phyloP scores from a whole-genome alignment of 1,139 yeast genomes.

The Geotrichum candidum region DNA sequence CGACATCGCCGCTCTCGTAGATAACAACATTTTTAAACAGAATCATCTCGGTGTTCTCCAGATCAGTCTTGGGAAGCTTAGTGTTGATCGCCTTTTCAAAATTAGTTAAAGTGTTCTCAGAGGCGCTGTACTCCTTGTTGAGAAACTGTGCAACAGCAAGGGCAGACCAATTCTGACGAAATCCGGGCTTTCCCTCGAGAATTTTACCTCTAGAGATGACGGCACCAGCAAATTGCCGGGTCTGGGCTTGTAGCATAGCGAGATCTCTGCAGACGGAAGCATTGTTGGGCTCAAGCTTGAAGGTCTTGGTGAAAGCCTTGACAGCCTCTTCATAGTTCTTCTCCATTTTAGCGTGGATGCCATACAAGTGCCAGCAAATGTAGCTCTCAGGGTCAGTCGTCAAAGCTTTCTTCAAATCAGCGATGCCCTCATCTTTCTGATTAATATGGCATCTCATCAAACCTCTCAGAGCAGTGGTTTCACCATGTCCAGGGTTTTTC shows the following conservation, averaged over 20 bases:
- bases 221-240: slow-evolving; percentile 63
- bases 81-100: slow-evolving; percentile 63
- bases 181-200: slow-evolving; percentile 74
- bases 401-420: slow-evolving; percentile 56
- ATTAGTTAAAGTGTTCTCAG: slow-evolving; percentile 64
- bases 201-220: slow-evolving; percentile 59
- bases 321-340: slow-evolving; percentile 73
- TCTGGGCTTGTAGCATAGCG: slow-evolving; percentile 71
- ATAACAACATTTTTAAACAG: slow-evolving; percentile 68
- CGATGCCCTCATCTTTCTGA: slow-evolving; percentile 56
- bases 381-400: slow-evolving; percentile 52
- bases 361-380: slow-evolving; percentile 78
- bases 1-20: slow-evolving; percentile 56
- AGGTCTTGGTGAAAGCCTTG: slow-evolving; percentile 71
- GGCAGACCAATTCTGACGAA: slow-evolving; percentile 88
- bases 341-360: slow-evolving; percentile 69
- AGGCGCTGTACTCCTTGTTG: slow-evolving; percentile 57
- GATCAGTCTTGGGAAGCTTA: slow-evolving; percentile 40
- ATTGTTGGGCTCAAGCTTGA: slow-evolving; percentile 74
- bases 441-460: slow-evolving; percentile 52
- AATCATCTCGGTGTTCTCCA: slow-evolving; percentile 75
- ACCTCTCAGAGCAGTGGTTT: slow-evolving; percentile 81
- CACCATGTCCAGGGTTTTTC: slow-evolving; percentile 71
- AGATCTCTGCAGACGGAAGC: slow-evolving; percentile 77
- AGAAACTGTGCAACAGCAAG: slow-evolving; percentile 82